phyloP scores from a whole-genome alignment of 352 stramenopile genomes.

The Phytophthora melonis region DNA sequence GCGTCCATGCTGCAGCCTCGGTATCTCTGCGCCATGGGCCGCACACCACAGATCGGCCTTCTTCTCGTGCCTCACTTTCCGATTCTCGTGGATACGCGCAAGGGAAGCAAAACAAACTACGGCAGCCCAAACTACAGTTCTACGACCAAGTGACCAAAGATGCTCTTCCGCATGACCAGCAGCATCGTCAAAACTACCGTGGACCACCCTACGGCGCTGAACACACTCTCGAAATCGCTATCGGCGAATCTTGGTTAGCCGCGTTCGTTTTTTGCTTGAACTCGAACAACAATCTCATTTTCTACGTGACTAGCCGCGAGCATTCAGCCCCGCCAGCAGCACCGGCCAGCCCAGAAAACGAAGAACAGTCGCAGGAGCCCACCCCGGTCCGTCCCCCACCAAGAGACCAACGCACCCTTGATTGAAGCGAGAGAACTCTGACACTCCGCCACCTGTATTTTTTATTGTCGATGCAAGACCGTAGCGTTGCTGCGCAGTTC shows the following conservation, averaged over 20 bases:
- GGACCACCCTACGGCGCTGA: conserved; percentile 13
- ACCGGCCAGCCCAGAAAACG: neutral
- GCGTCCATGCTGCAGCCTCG: conserved; percentile 5
- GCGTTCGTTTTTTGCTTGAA: neutral
- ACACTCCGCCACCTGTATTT: too few species aligned
- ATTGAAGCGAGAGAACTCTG: neutral
- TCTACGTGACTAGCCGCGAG: neutral
- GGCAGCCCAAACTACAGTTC: too few species aligned
- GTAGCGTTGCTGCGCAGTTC: neutral
- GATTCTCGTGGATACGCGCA: neutral
- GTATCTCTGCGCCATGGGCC: conserved; percentile 2
- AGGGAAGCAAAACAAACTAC: neutral
- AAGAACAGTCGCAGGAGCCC: neutral
- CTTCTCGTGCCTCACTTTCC: neutral
- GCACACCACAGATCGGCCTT: neutral
- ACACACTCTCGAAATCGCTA: conserved; percentile 16
- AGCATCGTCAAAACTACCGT: conserved; percentile 15
- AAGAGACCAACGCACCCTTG: conserved; percentile 6
- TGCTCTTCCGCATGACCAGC: conserved; percentile 19
- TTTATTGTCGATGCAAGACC: too few species aligned
- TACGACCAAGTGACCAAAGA: neutral
- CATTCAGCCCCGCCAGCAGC: conserved; percentile 8
- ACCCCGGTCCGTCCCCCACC: neutral
- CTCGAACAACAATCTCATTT: neutral
- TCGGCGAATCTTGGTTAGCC: conserved; percentile 8